Conservation (phyloP, 208 protist genomes). For the Leishmania martiniquensis region DNA sequence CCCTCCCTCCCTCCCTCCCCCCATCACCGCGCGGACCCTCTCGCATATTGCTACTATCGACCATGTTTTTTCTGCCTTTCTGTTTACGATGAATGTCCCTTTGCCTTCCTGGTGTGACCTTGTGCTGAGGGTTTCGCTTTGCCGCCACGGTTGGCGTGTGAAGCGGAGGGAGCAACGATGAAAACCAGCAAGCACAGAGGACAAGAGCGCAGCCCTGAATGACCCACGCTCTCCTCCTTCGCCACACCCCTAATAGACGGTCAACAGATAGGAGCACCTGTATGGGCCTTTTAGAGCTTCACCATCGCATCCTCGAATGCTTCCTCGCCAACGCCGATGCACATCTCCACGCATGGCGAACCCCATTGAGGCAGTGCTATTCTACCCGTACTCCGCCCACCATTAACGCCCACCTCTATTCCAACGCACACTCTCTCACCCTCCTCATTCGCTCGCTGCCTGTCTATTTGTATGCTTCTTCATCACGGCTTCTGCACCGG, state of each 20-base stretch:
- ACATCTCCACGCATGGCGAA: not conserved
- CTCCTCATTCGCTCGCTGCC: not conserved
- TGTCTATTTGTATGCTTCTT: not conserved
- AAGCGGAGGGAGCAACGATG: not conserved
- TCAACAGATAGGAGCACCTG: not conserved
- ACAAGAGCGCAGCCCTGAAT: not conserved
- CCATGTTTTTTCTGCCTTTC: slow-evolving; percentile 21
- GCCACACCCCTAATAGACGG: not conserved
- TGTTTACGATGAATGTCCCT: slow-evolving; percentile 8
- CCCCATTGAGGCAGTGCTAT: too few species aligned
- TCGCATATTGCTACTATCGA: not conserved
- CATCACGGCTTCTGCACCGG: not conserved
- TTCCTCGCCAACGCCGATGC: not conserved
- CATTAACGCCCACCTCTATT: too few species aligned
- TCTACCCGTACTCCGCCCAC: not conserved
- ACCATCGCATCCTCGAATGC: not conserved
- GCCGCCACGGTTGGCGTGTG: not conserved
- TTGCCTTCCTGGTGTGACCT: slow-evolving; percentile 10
- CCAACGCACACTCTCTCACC: not conserved
- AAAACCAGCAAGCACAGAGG: not conserved
- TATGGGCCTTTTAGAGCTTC: not conserved
- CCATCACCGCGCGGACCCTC: not conserved
- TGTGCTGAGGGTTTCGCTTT: slow-evolving; percentile 3
- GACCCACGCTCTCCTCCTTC: not conserved
- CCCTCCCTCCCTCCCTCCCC: not conserved